Percentiles rank a stretch among this genome's conserved stretches.
Conservation (phyloP, 2,329 filamentous ascomycete genomes). For the Exophiala sp. region DNA sequence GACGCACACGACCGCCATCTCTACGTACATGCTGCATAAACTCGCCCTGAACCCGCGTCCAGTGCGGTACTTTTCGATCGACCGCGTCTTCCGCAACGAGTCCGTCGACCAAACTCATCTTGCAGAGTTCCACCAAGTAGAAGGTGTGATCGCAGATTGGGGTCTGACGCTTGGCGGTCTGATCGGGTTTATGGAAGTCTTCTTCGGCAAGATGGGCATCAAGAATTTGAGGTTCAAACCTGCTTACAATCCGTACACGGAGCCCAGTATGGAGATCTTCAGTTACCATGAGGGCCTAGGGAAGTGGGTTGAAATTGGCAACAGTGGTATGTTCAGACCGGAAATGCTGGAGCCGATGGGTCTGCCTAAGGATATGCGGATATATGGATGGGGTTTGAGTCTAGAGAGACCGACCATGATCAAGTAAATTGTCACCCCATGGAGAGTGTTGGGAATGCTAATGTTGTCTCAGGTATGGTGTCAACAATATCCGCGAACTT, state of each 20-base stretch:
- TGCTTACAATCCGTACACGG: slow-evolving; percentile 92
- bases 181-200: slow-evolving; percentile 91
- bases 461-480: slow-evolving; percentile 53
- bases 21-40: slow-evolving; percentile 84
- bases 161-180: slow-evolving; percentile 85
- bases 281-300: slow-evolving; percentile 84
- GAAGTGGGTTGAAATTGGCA: slow-evolving; percentile 96
- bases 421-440: slow-evolving; percentile 58
- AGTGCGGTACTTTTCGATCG: slow-evolving; percentile 97
- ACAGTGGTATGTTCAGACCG: slow-evolving; percentile 97
- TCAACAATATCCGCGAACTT: slow-evolving; percentile 86
- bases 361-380: slow-evolving; percentile 81
- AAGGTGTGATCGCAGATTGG: slow-evolving; percentile 97
- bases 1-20: slow-evolving; percentile 93
- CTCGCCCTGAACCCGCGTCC: slow-evolving; percentile 78
- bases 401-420: slow-evolving; percentile 98
- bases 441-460: neutral
- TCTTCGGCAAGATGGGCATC: slow-evolving; percentile 96
- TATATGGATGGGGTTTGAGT: slow-evolving; percentile 90
- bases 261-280: slow-evolving; percentile 98
- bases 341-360: slow-evolving; percentile 98
- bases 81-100: slow-evolving; percentile 97
- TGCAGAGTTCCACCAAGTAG: slow-evolving; percentile 97
- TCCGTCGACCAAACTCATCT: slow-evolving; percentile 95
- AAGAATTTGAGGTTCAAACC: slow-evolving; percentile 88